Percentiles rank a stretch among this genome's conserved stretches.
These are phyloP conservation scores for Russula earlei DNA, from an alignment of 768 basidiomycete species.

Conservation along the genomic window DNA sequence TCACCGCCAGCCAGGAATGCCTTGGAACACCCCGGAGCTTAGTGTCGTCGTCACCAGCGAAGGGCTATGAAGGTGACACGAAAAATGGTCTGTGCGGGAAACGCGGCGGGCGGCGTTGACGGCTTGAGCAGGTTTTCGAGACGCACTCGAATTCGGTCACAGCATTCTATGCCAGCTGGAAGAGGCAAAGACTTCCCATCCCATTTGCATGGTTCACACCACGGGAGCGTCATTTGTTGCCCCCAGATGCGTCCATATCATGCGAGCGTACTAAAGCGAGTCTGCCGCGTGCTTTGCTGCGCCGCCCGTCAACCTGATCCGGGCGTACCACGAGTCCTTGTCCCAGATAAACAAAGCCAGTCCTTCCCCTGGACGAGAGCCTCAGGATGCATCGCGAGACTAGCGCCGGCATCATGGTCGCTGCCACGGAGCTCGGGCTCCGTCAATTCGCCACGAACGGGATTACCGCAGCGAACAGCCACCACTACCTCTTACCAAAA, in stretches of 20 bases:
- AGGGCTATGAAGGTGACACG: constrained; percentile 56
- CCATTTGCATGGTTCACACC: not conserved
- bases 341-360: too few relatives aligned
- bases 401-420: constrained; percentile 57
- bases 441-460: constrained; percentile 69
- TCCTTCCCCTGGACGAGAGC: constrained; percentile 68
- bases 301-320: constrained; percentile 91
- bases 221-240: too few relatives aligned
- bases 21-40: constrained; percentile 90
- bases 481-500: too few relatives aligned
- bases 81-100: not conserved
- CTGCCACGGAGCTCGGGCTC: too few relatives aligned
- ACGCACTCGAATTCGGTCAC: too few relatives aligned
- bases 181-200: not conserved
- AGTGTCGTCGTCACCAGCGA: constrained; percentile 76
- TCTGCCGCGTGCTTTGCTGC: constrained; percentile 87
- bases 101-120: not conserved
- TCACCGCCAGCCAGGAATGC: too few relatives aligned
- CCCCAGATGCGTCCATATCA: constrained; percentile 79
- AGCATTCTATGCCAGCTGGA: too few relatives aligned
- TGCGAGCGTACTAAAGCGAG: constrained; percentile 85
- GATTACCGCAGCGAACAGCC: constrained; percentile 80
- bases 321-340: too few relatives aligned
- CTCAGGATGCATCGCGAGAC: constrained; percentile 67
- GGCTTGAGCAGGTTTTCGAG: too few relatives aligned